Conservation (phyloP, 305 asterid genomes). For the Fraxinus dipetala region DNA sequence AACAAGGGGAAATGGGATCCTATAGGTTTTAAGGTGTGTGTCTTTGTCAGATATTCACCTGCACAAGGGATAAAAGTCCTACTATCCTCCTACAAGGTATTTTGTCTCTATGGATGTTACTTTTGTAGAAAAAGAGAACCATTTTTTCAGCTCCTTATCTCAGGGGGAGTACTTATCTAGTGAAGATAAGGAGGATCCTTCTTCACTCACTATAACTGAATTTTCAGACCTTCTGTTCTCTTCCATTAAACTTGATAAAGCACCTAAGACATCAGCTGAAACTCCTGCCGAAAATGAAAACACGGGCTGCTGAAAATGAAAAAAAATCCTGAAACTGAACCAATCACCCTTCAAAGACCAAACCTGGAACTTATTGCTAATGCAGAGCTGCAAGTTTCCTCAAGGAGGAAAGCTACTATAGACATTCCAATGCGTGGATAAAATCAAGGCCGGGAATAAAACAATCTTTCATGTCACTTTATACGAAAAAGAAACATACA, state of each 20-base stretch:
- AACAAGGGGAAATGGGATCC: not conserved
- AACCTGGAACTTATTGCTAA: not conserved
- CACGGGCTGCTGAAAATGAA: not conserved
- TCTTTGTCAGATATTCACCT: not conserved
- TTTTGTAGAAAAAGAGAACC: not conserved
- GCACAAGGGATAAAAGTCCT: not conserved
- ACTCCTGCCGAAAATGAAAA: not conserved
- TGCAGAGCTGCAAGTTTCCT: not conserved
- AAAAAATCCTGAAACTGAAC: not conserved
- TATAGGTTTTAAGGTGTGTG: not conserved
- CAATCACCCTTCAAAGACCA: not conserved
- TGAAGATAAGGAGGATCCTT: not conserved
- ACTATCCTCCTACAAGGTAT: not conserved
- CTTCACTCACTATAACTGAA: not conserved
- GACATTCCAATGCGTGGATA: not conserved
- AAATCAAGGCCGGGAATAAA: not conserved
- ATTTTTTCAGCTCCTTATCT: not conserved
- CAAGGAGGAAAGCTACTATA: not conserved
- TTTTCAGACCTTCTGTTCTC: not conserved
- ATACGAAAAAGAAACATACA: not conserved
- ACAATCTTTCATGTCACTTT: not conserved
- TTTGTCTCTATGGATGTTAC: not conserved
- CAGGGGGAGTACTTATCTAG: not conserved
- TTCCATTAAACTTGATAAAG: not conserved
- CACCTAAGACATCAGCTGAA: not conserved